Base-by-base conservation (phyloP, 768 basidiomycete genomes). In the Lyophyllum decastes region DNA sequence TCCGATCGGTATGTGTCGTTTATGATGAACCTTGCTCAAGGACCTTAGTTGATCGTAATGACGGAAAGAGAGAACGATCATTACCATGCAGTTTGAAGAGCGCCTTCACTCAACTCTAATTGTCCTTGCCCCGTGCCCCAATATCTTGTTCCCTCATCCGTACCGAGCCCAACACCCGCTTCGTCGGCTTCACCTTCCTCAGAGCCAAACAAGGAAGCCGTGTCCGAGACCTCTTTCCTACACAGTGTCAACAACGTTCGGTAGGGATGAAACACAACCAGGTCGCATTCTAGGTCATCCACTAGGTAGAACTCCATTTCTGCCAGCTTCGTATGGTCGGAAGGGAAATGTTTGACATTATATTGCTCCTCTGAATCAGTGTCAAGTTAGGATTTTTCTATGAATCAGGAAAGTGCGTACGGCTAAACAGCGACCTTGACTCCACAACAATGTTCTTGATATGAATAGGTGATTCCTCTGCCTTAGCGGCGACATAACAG, bases 291-390 rank as follows among this genome's bases (percentile, higher is more conserved):
- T 25, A 98, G 83, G 69, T 99, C 95, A 67, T 94, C 94, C 22
- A 99, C 88, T 10, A 98, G 86, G 75, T 96, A 98, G 75, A 98
- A 98, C 70, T 98, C 96, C 95, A 98, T 98, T 71, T 99, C 97
- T 3, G 95, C 97, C 14, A 99, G 78, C 67, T 94, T 95, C 11
- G 89, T 84, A 65, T 95, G 90, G 68, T 97, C 95, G 0, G 89
- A 82, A 0, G 91, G 86, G 67, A 97, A 96, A n/a, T 82, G 73
- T 67, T 90, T 89, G 68, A 90, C 78, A 4, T 81, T 84, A 65
- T 92, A 91, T 19, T 85, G 86, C 52, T 87, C 84, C 53, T 81
- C 83, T 86, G 50, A 30, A 55, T 9, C 17, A 1, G 5, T 21
- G 30, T 24, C n/a, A 47, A 0, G 45, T 25, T 5, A 53, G 25